Conservation (phyloP, 345 rosid species). For the Eutrema japonicum region DNA sequence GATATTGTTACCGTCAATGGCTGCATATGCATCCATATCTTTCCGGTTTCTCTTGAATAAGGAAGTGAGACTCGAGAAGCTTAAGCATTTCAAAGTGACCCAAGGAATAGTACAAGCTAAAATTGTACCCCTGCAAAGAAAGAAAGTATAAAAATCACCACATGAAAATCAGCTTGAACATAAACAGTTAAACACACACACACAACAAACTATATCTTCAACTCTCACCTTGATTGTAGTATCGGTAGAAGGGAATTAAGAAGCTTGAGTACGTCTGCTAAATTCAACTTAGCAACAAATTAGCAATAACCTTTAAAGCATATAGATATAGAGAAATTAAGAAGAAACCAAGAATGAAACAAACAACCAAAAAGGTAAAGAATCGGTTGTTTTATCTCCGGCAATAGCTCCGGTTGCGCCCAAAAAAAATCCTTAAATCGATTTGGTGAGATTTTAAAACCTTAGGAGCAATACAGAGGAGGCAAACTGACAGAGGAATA, state of each 20-base stretch:
- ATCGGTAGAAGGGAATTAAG: conserved; percentile 71
- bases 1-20: too few relatives aligned
- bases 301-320: conserved; percentile 71
- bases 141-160: background rate
- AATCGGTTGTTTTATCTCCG: conserved; percentile 49
- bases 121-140: conserved; percentile 77
- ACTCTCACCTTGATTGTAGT: conserved; percentile 71
- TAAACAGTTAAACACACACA: background rate
- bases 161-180: conserved; percentile 11
- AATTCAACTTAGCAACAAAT: conserved; percentile 72
- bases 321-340: background rate
- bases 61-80: too few relatives aligned
- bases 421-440: too few relatives aligned
- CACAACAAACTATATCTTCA: background rate
- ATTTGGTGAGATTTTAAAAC: too few relatives aligned
- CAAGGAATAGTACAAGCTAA: conserved; percentile 87
- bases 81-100: conserved; percentile 40
- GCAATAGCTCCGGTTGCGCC: too few relatives aligned
- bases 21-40: too few relatives aligned
- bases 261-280: conserved; percentile 81
- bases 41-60: too few relatives aligned
- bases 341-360: conserved; percentile 2
- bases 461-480: too few relatives aligned
- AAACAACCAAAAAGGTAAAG: background rate
- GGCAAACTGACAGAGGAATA: too few relatives aligned